Percentiles rank a stretch among this genome's conserved stretches.
phyloP scores from a whole-genome alignment of 331 rosid species.

The Pyracantha coccinea region DNA sequence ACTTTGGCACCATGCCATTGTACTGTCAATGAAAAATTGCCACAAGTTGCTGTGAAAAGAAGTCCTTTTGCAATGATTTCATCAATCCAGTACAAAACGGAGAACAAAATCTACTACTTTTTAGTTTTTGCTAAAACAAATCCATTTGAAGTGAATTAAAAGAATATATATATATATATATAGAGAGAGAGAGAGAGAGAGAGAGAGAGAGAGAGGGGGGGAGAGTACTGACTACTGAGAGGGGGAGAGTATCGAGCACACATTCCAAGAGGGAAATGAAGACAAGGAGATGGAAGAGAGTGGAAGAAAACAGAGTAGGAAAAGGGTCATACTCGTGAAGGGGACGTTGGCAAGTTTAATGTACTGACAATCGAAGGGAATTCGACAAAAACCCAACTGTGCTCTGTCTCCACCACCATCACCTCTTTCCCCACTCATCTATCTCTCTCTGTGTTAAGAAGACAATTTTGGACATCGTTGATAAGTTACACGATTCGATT shows the following conservation, averaged over 20 bases:
- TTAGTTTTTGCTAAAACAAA: background rate
- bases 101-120: conserved; percentile 28
- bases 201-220: background rate
- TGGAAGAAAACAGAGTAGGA: conserved; percentile 60
- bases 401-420: conserved; percentile 16
- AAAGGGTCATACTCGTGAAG: conserved; percentile 70
- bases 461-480: too few relatives aligned
- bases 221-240: too few relatives aligned
- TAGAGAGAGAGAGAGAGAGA: too few relatives aligned
- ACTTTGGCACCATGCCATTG: conserved; percentile 26
- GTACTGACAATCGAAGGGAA: conserved; percentile 30
- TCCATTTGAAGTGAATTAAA: conserved; percentile 6
- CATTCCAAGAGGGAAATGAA: conserved; percentile 53
- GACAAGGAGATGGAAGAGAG: conserved; percentile 58
- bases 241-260: conserved; percentile 57
- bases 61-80: conserved; percentile 31
- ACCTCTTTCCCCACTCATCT: too few relatives aligned
- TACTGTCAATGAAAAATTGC: conserved; percentile 13
- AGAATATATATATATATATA: too few relatives aligned
- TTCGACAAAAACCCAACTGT: conserved; percentile 18
- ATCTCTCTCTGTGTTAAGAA: too few relatives aligned
- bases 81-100: conserved; percentile 23
- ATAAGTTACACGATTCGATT: too few relatives aligned
- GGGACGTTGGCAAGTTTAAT: conserved; percentile 45
- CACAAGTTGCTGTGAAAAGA: conserved; percentile 20